Evolutionary conservation across 257 asterid species (phyloP).

Genomic region (Przewalskia tangutica): DNA sequence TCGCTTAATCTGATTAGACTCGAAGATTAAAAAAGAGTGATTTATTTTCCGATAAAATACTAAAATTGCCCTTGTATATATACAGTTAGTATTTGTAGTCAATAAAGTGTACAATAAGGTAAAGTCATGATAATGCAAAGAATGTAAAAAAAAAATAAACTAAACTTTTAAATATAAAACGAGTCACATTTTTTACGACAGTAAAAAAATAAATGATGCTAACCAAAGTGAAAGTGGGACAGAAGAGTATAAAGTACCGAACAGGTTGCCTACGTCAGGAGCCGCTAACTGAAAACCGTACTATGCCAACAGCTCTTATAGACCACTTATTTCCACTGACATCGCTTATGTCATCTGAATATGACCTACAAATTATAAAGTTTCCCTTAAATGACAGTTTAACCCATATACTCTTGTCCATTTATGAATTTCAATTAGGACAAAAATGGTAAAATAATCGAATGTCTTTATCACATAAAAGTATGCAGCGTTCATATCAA

Average conservation of each 20-base stretch:
- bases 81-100: no score
- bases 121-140: no score
- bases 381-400: not conserved
- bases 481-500: conserved; percentile 35
- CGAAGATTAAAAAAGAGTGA: no score
- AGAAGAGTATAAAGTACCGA: not conserved
- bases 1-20: no score
- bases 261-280: not conserved
- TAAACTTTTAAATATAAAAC: no score
- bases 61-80: no score
- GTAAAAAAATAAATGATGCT: not conserved
- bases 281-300: not conserved
- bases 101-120: no score
- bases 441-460: conserved; percentile 8
- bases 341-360: conserved; percentile 17
- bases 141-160: no score
- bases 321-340: conserved; percentile 42
- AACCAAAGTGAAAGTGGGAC: not conserved
- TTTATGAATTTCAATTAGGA: not conserved
- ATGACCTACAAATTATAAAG: not conserved
- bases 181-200: no score
- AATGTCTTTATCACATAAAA: conserved; percentile 41
- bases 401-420: not conserved
- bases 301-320: conserved; percentile 2
- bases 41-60: no score